Conservation (phyloP, 23 red algal genomes). For the Cyanidium caldarium region DNA sequence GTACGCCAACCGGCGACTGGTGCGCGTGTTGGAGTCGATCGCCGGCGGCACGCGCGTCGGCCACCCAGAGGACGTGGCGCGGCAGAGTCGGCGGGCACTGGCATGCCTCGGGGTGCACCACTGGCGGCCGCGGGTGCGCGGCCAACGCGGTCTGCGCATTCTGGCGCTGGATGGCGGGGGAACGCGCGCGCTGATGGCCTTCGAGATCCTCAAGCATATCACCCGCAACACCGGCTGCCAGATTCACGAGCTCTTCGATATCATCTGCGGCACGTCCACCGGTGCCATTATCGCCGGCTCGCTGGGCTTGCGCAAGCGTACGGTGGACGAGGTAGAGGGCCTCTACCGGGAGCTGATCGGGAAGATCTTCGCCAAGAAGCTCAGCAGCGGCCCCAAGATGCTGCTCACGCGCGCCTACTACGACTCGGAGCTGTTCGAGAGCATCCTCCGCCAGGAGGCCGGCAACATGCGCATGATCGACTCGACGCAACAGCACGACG, state of each 20-base stretch:
- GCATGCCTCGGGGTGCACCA: slow-evolving; percentile 68
- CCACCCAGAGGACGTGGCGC: slow-evolving; percentile 49
- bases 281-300: slow-evolving; percentile 83
- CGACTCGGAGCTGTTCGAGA: slow-evolving; percentile 65
- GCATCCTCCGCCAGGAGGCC: slow-evolving; percentile 61
- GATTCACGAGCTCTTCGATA: slow-evolving; percentile 90
- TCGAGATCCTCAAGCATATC: slow-evolving; percentile 80
- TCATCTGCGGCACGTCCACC: slow-evolving; percentile 82
- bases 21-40: slow-evolving; percentile 35
- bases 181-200: slow-evolving; percentile 80
- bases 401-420: slow-evolving; percentile 79
- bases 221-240: slow-evolving; percentile 63
- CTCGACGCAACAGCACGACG: slow-evolving; percentile 43
- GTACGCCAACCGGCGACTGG: slow-evolving; percentile 22
- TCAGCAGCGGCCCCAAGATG: slow-evolving; percentile 70
- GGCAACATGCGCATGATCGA: slow-evolving; percentile 64
- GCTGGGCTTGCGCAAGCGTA: slow-evolving; percentile 44
- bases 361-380: slow-evolving; percentile 82
- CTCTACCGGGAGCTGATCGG: slow-evolving; percentile 90
- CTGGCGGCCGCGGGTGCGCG: slow-evolving; percentile 72
- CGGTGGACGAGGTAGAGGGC: slow-evolving; percentile 83
- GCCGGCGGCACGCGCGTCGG: slow-evolving; percentile 49
- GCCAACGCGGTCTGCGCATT: slow-evolving; percentile 73
- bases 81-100: slow-evolving; percentile 46
- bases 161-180: slow-evolving; percentile 86